These are phyloP conservation scores for Lophium mytilinum DNA, from an alignment of 495 filamentous ascomycete species.

Conservation along the genomic window DNA sequence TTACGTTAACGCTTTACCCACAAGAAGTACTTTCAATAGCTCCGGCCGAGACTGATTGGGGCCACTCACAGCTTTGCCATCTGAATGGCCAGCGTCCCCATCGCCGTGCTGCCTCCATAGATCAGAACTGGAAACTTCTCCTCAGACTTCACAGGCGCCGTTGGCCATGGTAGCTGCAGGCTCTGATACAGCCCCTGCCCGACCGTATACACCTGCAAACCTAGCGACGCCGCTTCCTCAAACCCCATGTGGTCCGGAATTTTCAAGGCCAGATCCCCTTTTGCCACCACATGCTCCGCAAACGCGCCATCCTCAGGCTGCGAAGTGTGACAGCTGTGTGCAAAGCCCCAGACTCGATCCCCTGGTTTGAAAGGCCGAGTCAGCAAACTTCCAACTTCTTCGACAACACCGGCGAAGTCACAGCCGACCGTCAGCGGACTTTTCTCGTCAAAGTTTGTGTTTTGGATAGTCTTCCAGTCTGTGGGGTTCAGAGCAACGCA, in stretches of 20 bases:
- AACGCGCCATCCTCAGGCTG: constrained; percentile 47
- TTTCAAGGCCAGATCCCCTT: constrained; percentile 42
- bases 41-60: too few species aligned
- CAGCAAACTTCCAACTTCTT: constrained; percentile 45
- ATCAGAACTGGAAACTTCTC: constrained; percentile 37
- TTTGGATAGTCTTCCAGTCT: constrained; percentile 54
- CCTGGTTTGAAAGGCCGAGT: constrained; percentile 39
- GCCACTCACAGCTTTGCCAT: constrained; percentile 37
- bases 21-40: background rate
- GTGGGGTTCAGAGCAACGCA: constrained; percentile 50
- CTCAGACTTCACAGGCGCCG: background rate
- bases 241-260: constrained; percentile 48
- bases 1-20: background rate
- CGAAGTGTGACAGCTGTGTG: constrained; percentile 42
- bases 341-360: constrained; percentile 45
- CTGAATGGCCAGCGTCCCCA: constrained; percentile 49
- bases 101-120: constrained; percentile 41
- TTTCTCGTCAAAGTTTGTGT: constrained; percentile 13
- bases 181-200: constrained; percentile 42
- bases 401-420: constrained; percentile 49
- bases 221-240: constrained; percentile 47
- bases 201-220: constrained; percentile 44
- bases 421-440: constrained; percentile 41
- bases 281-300: constrained; percentile 44
- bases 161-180: constrained; percentile 35